Conservation (phyloP, 768 basidiomycete genomes). For the Lentinula sp. region DNA sequence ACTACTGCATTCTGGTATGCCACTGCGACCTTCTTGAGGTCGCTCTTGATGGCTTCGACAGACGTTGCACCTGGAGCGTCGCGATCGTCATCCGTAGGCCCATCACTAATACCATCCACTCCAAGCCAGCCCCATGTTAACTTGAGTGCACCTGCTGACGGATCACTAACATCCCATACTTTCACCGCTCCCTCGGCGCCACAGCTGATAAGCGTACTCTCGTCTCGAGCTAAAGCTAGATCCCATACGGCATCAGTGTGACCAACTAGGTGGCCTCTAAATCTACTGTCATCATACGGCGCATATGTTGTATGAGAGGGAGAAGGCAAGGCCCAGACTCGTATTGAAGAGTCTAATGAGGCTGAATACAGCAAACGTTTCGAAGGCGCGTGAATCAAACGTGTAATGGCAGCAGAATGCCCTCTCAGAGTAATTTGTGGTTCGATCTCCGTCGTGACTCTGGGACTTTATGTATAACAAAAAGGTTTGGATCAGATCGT, state of each 20-base stretch:
- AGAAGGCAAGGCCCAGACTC: conserved; percentile 81
- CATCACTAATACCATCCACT: conserved; percentile 36
- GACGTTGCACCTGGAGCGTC: conserved; percentile 72
- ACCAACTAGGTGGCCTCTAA: conserved; percentile 77
- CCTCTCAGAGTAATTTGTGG: conserved; percentile 91
- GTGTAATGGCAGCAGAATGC: conserved; percentile 87
- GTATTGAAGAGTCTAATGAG: conserved; percentile 89
- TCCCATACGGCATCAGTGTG: conserved; percentile 98
- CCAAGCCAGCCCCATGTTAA: conserved; percentile 80
- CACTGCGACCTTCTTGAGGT: conserved; percentile 83
- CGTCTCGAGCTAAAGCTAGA: conserved; percentile 77
- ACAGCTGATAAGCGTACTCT: conserved; percentile 81
- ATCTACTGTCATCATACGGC: conserved; percentile 76
- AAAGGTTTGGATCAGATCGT: conserved; percentile 12
- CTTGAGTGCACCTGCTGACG: conserved; percentile 57
- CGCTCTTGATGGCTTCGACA: conserved; percentile 76
- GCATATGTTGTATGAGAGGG: conserved; percentile 84
- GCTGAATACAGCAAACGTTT: conserved; percentile 82
- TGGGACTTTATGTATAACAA: conserved; percentile 35
- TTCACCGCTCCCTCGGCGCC: conserved; percentile 90
- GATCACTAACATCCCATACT: conserved; percentile 83
- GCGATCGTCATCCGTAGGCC: conserved; percentile 41
- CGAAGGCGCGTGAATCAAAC: conserved; percentile 72
- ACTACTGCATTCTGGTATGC: conserved; percentile 86
- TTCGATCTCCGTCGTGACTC: conserved; percentile 80